Conservation (phyloP, 352 stramenopile genomes). For the Plasmopara halstedii region DNA sequence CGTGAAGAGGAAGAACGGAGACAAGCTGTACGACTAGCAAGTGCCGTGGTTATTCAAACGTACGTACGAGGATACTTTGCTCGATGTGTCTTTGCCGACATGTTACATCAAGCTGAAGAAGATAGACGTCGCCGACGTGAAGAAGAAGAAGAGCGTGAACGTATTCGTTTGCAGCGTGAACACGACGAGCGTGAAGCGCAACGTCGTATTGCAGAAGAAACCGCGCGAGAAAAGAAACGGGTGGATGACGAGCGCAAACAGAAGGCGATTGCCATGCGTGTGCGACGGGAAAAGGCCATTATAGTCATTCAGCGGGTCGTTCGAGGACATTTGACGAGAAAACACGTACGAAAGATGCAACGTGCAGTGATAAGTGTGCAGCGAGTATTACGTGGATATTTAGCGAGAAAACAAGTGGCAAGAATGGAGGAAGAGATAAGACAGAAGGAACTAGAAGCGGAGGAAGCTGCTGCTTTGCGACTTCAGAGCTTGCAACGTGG, state of each 20-base stretch:
- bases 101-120: slow-evolving; percentile 31
- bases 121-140: slow-evolving; percentile 30
- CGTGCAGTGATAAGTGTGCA: slow-evolving; percentile 1
- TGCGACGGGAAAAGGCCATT: slow-evolving; percentile 26
- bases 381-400: not conserved
- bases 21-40: slow-evolving; percentile 18
- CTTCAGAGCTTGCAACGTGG: slow-evolving; percentile 41
- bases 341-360: slow-evolving; percentile 12
- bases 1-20: slow-evolving; percentile 21
- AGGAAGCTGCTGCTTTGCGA: slow-evolving; percentile 19
- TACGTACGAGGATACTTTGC: slow-evolving; percentile 41
- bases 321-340: slow-evolving; percentile 23
- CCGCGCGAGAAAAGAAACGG: slow-evolving; percentile 23
- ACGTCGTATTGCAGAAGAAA: slow-evolving; percentile 26
- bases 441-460: slow-evolving; percentile 7
- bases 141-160: slow-evolving; percentile 38
- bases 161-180: slow-evolving; percentile 22
- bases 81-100: slow-evolving; percentile 27
- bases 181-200: slow-evolving; percentile 27
- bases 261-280: slow-evolving; percentile 20
- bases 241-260: slow-evolving; percentile 27
- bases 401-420: slow-evolving; percentile 2
- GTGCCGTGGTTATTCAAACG: slow-evolving; percentile 37
- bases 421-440: slow-evolving; percentile 12
- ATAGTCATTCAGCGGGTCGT: slow-evolving; percentile 25